Base-by-base conservation (phyloP, 208 protist genomes). In the Trypanosoma caninum region DNA sequence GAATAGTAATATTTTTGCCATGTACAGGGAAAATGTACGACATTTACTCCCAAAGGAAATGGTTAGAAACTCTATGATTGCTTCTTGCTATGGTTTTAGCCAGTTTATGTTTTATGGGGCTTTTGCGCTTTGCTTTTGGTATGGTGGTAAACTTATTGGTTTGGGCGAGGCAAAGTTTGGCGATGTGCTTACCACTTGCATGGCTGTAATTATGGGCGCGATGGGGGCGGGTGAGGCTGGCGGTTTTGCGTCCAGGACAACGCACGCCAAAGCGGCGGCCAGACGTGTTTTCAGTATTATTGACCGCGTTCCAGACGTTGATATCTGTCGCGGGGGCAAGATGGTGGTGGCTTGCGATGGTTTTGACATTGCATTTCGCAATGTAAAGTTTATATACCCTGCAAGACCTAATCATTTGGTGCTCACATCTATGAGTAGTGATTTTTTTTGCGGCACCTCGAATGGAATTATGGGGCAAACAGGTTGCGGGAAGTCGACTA, bases 401-500 rank as follows among this genome's bases (percentile, higher is more conserved):
- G 65, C 76, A 1, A 77, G 85, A 0, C 80, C 73, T 14, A 77
- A 79, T 30, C 78, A 82, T 30, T 65, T 80, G 27, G 78, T 88
- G 61, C 70, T 91, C 47, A 60, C 56, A 14, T 76, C 65, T 44
- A 64, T 83, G 28, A 40, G 80, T 33, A 27, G 80, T 1, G 44
- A 72, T 18, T 75, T 93, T 27, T n/a, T 25, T 23, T 47, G 64
- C 38, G 76, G 65, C 23, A 75, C 81, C 34, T 56, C 59, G 11
- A 87, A 84, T 41, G 87, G 82, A n/a, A 55, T 92, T 37, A 87
- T 92, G 62, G 87, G 87, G 10, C 69, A 80, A 50, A 89, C 76
- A 6, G 88, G 88, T 11, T 84, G 79, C 51, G 88, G 88, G 18
- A 94, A 94, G 74, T 93, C 86, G 7, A 95, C 89, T 22, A 84